Percentiles rank a stretch among this genome's conserved stretches.
phyloP scores from a whole-genome alignment of 345 rosid species.

The Mallotus nudiflorus region DNA sequence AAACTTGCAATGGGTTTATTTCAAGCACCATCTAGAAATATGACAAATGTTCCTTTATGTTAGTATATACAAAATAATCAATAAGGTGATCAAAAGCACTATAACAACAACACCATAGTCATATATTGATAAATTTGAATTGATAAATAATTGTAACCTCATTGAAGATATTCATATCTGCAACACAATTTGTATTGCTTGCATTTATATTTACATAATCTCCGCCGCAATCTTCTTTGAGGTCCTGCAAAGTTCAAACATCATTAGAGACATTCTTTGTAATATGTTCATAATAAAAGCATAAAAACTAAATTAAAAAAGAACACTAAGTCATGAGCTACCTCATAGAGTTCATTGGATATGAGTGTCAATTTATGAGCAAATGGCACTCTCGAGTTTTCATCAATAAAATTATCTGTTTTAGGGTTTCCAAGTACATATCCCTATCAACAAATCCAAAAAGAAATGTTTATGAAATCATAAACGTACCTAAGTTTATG shows the following conservation, averaged over 20 bases:
- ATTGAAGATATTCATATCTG: conserved; percentile 16
- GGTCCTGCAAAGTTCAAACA: not conserved
- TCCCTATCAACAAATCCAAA: not conserved
- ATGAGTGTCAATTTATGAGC: conserved; percentile 30
- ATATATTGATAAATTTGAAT: too few species aligned
- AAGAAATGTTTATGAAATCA: too few species aligned
- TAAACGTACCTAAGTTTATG: too few species aligned
- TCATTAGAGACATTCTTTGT: too few species aligned
- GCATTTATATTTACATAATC: conserved; percentile 25
- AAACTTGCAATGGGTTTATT: conserved; percentile 29
- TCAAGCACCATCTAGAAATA: conserved; percentile 24
- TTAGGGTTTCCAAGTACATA: not conserved
- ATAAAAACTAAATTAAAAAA: too few species aligned
- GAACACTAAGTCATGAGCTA: not conserved
- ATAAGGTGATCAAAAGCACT: too few species aligned
- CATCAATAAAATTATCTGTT: not conserved
- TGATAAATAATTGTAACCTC: conserved; percentile 25
- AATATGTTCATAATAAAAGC: too few species aligned
- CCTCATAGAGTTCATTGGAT: conserved; percentile 31
- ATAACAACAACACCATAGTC: too few species aligned
- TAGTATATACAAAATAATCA: too few species aligned
- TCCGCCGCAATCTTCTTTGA: conserved; percentile 22
- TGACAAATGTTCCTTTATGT: not conserved
- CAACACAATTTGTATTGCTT: conserved; percentile 24
- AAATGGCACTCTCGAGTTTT: conserved; percentile 10